phyloP scores from a whole-genome alignment of 2,329 filamentous ascomycete species.

The Ascochyta clinopodiicola region DNA sequence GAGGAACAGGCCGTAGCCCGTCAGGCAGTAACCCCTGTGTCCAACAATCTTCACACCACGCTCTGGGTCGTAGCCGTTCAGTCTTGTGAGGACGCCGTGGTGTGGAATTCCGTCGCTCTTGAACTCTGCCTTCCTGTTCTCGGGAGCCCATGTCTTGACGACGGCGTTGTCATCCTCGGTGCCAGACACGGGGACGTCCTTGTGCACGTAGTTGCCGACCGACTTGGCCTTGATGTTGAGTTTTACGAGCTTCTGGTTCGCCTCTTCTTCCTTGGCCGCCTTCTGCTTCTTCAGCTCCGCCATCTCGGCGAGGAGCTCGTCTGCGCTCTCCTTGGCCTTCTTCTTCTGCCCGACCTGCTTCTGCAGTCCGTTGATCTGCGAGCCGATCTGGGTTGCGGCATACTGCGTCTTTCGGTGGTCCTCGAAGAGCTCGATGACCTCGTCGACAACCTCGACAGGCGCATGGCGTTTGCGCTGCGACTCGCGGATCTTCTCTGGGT shows the following conservation, averaged over 20 bases:
- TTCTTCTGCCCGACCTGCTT: constrained; percentile 92
- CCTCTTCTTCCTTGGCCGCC: constrained; percentile 76
- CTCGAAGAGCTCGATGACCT: constrained; percentile 86
- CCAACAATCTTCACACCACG: constrained; percentile 82
- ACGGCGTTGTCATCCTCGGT: constrained; percentile 88
- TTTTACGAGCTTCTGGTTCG: constrained; percentile 74
- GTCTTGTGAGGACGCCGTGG: constrained; percentile 86
- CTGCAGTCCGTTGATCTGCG: constrained; percentile 85
- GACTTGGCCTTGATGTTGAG: constrained; percentile 80
- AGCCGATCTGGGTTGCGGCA: constrained; percentile 78
- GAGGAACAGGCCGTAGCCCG: constrained; percentile 85
- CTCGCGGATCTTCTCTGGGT: constrained; percentile 90
- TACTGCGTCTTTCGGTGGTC: constrained; percentile 83
- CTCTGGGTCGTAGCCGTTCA: constrained; percentile 92
- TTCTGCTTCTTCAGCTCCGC: constrained; percentile 79
- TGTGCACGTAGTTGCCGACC: constrained; percentile 91
- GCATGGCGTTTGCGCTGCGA: constrained; percentile 85
- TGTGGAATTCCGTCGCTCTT: constrained; percentile 85
- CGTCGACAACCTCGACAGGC: constrained; percentile 83
- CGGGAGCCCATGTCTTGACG: constrained; percentile 80
- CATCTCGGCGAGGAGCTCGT: constrained; percentile 80
- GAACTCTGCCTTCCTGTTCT: constrained; percentile 75
- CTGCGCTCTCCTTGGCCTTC: constrained; percentile 87
- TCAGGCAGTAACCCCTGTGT: constrained; percentile 92
- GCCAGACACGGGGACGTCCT: constrained; percentile 80